Percentiles rank a stretch among this genome's conserved stretches.
These are phyloP conservation scores for Ophiosphaerella narmari DNA, from an alignment of 2,329 filamentous ascomycete species.

Conservation along the genomic window DNA sequence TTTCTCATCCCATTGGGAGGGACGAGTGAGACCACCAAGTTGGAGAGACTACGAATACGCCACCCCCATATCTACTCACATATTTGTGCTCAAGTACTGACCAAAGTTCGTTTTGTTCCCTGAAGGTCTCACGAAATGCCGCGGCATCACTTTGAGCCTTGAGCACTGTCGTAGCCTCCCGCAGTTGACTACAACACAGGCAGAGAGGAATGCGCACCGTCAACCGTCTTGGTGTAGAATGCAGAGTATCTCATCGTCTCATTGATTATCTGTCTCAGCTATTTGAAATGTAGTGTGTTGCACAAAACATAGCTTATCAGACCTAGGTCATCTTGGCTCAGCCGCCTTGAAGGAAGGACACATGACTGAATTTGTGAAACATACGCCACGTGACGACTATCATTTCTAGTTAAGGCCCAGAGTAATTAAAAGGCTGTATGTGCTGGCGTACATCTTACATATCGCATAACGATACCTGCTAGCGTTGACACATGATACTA, in stretches of 20 bases:
- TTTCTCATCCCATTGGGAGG: too few relatives aligned
- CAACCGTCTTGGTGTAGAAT: constrained; percentile 6
- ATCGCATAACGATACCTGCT: too few relatives aligned
- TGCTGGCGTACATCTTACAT: too few relatives aligned
- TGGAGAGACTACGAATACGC: too few relatives aligned
- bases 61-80: not conserved
- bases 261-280: not conserved
- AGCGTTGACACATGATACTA: too few relatives aligned
- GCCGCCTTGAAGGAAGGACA: not conserved
- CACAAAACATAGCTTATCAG: not conserved
- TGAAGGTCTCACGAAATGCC: constrained; percentile 10
- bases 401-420: too few relatives aligned
- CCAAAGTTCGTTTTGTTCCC: not conserved
- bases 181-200: not conserved
- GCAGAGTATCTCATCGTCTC: not conserved
- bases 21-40: too few relatives aligned
- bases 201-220: not conserved
- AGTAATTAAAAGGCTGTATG: too few relatives aligned
- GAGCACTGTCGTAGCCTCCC: not conserved
- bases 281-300: constrained; percentile 1
- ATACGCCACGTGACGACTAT: not conserved
- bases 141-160: constrained; percentile 1
- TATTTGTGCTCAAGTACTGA: not conserved
- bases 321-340: not conserved
- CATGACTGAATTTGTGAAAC: not conserved